phyloP scores from a whole-genome alignment of 2,329 filamentous ascomycete species.

The Cladophialophora exuberans region DNA sequence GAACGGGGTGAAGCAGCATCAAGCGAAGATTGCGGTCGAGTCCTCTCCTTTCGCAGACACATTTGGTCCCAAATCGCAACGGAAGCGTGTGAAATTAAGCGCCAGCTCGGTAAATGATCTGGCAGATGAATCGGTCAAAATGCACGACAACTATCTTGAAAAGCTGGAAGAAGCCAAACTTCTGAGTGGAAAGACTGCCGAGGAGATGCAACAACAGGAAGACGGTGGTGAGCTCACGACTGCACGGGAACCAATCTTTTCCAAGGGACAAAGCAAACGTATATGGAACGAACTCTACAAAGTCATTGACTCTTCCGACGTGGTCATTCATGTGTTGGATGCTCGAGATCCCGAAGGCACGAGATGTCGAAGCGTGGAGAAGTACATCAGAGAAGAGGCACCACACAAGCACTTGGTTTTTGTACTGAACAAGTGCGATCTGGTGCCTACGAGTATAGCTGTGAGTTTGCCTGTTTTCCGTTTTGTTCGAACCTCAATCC shows the following conservation, averaged over 20 bases:
- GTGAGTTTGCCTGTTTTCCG: constrained; percentile 66
- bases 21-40: constrained; percentile 92
- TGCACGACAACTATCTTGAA: constrained; percentile 80
- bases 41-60: constrained; percentile 82
- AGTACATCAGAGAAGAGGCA: constrained; percentile 89
- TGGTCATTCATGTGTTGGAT: constrained; percentile 90
- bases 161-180: constrained; percentile 77
- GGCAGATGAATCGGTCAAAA: constrained; percentile 76
- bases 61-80: constrained; percentile 90
- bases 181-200: constrained; percentile 63
- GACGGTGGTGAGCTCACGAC: constrained; percentile 58
- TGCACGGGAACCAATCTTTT: constrained; percentile 85
- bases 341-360: constrained; percentile 90
- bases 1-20: constrained; percentile 88
- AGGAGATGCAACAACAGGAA: constrained; percentile 54
- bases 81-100: constrained; percentile 88
- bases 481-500: background rate
- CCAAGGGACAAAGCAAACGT: constrained; percentile 90
- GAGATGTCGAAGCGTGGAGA: constrained; percentile 85
- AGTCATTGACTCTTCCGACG: constrained; percentile 93
- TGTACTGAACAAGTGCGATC: constrained; percentile 86
- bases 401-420: constrained; percentile 95
- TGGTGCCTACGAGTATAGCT: constrained; percentile 88
- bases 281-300: constrained; percentile 98
- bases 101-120: constrained; percentile 82